Evolutionary conservation across 2,329 filamentous ascomycete species (phyloP).

Genomic region (Neofusicoccum parvum): DNA sequence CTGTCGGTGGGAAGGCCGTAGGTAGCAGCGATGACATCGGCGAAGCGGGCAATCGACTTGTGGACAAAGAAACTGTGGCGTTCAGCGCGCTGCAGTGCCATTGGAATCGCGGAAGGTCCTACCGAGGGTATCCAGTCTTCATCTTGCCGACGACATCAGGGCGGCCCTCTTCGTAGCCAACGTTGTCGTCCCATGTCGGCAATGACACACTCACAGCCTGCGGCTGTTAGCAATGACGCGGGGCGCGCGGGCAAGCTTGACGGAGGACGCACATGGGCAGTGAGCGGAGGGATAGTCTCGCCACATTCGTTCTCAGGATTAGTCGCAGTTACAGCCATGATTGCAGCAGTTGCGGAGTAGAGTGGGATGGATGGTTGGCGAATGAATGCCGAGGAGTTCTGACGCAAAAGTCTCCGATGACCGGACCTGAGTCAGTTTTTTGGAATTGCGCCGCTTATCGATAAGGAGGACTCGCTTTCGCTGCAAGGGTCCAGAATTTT

Average conservation of each 20-base stretch:
- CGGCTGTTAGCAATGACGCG: conserved; percentile 25
- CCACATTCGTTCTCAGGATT: conserved; percentile 38
- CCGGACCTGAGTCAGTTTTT: conserved; percentile 13
- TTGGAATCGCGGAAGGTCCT: conserved; percentile 25
- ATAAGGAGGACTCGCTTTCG: neutral
- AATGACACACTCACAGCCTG: conserved; percentile 95
- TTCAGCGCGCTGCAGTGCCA: neutral
- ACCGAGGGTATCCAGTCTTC: conserved; percentile 89
- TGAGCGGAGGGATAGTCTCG: conserved; percentile 42
- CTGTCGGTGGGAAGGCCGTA: conserved; percentile 65
- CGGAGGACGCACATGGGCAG: conserved; percentile 41
- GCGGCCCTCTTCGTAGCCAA: conserved; percentile 92
- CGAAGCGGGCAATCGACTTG: conserved; percentile 75
- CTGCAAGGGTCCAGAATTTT: conserved; percentile 20
- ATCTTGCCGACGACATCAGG: conserved; percentile 82
- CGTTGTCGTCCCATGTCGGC: conserved; percentile 87
- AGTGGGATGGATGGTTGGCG: conserved; percentile 3
- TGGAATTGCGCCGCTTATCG: conserved; percentile 3
- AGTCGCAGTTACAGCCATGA: conserved; percentile 31
- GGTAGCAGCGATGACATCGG: conserved; percentile 64
- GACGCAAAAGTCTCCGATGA: conserved; percentile 19
- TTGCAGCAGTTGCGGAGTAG: neutral
- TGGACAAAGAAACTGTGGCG: conserved; percentile 82
- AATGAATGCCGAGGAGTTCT: conserved; percentile 13
- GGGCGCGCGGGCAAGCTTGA: neutral